Evolutionary conservation across 148 eudicot genomes (phyloP).

Genomic region (Rheum nobile): DNA sequence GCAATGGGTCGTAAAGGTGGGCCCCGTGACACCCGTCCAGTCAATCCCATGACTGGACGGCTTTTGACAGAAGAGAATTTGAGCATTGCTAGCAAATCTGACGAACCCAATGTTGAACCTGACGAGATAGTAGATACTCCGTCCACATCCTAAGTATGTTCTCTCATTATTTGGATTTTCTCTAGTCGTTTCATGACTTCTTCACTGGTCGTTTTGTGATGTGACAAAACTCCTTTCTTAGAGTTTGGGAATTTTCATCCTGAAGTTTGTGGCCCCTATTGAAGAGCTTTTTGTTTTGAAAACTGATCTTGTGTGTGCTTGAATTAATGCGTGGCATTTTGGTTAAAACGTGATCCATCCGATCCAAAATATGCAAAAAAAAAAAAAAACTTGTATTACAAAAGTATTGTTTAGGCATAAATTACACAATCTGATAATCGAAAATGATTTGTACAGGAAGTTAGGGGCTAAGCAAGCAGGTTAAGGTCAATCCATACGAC

Average conservation of each 20-base stretch:
- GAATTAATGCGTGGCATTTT: too few species aligned
- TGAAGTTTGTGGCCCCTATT: background rate
- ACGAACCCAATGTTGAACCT: constrained; percentile 13
- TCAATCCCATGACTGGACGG: constrained; percentile 74
- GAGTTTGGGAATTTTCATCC: background rate
- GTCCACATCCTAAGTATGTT: constrained; percentile 7
- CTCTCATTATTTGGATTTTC: background rate
- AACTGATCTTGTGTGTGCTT: background rate
- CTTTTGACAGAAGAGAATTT: constrained; percentile 29
- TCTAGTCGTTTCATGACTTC: background rate
- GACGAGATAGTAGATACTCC: constrained; percentile 21
- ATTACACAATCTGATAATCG: too few species aligned
- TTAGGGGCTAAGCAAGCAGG: too few species aligned
- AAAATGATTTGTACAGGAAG: too few species aligned
- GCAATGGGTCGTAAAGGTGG: constrained; percentile 89
- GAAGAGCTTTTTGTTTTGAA: background rate
- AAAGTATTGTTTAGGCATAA: too few species aligned
- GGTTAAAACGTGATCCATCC: too few species aligned
- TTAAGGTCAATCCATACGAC: too few species aligned
- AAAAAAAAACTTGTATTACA: too few species aligned
- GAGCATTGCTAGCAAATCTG: constrained; percentile 13
- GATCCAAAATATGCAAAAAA: too few species aligned
- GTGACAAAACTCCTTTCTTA: background rate
- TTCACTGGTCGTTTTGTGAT: background rate
- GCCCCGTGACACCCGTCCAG: constrained; percentile 63